Percentiles rank a stretch among this genome's conserved stretches.
phyloP scores from a whole-genome alignment of 2,329 filamentous ascomycete species.

The Lecanicillium sp. region DNA sequence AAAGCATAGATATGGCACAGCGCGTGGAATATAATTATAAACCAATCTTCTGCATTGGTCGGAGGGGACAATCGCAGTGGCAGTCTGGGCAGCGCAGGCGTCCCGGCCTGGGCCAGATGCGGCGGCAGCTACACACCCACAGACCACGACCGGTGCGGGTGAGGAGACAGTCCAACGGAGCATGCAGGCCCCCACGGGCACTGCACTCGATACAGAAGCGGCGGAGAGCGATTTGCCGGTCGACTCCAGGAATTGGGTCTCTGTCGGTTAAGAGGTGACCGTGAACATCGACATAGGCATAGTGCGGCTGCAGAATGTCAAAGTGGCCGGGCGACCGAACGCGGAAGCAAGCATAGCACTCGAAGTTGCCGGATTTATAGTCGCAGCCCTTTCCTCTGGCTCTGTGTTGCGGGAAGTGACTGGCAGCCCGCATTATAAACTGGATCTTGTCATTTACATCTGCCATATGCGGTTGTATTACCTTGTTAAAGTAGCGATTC shows the following conservation, averaged over 20 bases:
- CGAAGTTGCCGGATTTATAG: constrained; percentile 29
- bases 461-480: constrained; percentile 24
- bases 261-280: constrained; percentile 21
- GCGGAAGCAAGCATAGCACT: constrained; percentile 32
- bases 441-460: constrained; percentile 25
- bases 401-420: constrained; percentile 29
- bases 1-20: too few species aligned
- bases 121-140: constrained; percentile 29
- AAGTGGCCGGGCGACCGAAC: constrained; percentile 29
- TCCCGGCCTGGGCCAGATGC: constrained; percentile 25
- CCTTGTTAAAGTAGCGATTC: constrained; percentile 23
- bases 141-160: constrained; percentile 27
- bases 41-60: constrained; percentile 21
- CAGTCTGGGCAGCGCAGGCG: constrained; percentile 26
- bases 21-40: background rate
- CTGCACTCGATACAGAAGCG: constrained; percentile 33
- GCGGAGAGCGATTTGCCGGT: constrained; percentile 22
- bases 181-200: constrained; percentile 25
- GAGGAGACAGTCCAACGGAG: constrained; percentile 26
- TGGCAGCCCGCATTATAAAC: constrained; percentile 31
- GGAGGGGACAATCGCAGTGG: constrained; percentile 23
- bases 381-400: constrained; percentile 25
- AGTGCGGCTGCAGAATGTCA: constrained; percentile 24
- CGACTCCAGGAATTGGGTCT: constrained; percentile 15
- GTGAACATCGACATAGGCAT: constrained; percentile 21